Evolutionary conservation across 208 protist species (phyloP), one percentile per base, ranked within the genome.

Genomic region (Trichomonas gallinae): DNA sequence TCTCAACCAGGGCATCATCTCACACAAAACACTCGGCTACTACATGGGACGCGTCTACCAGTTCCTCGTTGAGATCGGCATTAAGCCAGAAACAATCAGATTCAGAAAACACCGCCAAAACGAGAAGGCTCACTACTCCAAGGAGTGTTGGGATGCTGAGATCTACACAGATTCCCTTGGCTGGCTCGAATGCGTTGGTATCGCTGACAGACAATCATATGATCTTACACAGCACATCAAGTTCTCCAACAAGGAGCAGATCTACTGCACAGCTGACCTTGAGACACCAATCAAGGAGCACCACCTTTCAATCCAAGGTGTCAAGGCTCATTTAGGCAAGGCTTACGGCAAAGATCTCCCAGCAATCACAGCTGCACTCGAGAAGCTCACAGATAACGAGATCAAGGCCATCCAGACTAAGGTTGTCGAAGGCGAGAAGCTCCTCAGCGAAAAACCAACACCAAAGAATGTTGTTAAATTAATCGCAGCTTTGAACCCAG

Each of bases 71-170:
- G 96, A 97, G 0, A 97, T 99, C 82, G 99, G 99, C 96, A 98
- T 99, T 34, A 98, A 98, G 40, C 17, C 51, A 42, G 97, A 98
- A 34, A 97, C 98, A 97, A 97, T 99, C 46, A 98, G 99, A 87
- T 99, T 99, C 97, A 97, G 99, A 42, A 98, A 99, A 96, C 98
- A 99, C 97, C 98, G 98, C 63, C 96, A 96, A 2, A 99, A 98
- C 44, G 99, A 99, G 98, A 99, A 99, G 99, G 99, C 99, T 48
- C 99, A 99, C 98, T 99, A 99, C 97, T 99, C 99, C 8, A 98
- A 98, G 97, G 99, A 99, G 98, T 99, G 99, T 98, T 99, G 99
- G 99, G 99, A 99, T 97, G 98, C 98, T 48, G 99, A 99, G 98
- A 98, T 99, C 63, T 97, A 98, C 26, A 99, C 98, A 82, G 63